Evolutionary conservation across 306 rosid species (phyloP), one percentile per base, ranked within the genome.

Genomic region (Lathyrus aphaca): DNA sequence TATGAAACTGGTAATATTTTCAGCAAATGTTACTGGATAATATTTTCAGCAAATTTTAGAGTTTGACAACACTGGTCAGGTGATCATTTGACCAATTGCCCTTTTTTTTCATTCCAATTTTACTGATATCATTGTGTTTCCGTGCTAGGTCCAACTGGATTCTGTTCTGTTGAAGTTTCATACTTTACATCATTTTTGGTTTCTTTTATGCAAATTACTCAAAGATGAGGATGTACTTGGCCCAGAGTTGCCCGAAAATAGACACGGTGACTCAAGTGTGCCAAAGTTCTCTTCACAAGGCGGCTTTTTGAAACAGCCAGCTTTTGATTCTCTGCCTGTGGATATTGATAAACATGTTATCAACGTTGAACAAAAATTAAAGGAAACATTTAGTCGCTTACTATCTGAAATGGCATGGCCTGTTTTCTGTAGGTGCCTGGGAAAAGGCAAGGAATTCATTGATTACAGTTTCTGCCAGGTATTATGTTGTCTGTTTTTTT

Each of bases 271-370:
- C 68, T 58, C 60, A 55, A 74, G 57, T 58, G 72, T 59, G 48
- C 68, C 79, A n/a, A 84, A 68, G 17, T 78, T 84, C 46, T 88
- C 89, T 78, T 77, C 89, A 55, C 85, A 88, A 74, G 98, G 98
- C 18, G 98, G 98, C 72, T 94, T 94, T 85, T 66, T 94, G 76
- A 88, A 80, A 86, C 98, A 81, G 82, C 94, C 96, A 18, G 63
- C 68, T 68, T 84, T 82, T 74, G 85, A 76, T 76, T 78, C 81
- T 66, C 49, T 63, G 35, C 78, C 84, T 44, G 69, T 46, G 72
- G 80, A 76, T 59, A 56, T 66, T 7, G 74, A 77, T 75, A 78
- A 71, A 25, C 76, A 53, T 56, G 63, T 81, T 14, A 62, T 80
- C 23, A 63, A 79, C 59, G 77, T 74, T 38, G 83, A 85, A 74